phyloP scores from a whole-genome alignment of 208 protist genomes.

The Trichomonas gallinae region DNA sequence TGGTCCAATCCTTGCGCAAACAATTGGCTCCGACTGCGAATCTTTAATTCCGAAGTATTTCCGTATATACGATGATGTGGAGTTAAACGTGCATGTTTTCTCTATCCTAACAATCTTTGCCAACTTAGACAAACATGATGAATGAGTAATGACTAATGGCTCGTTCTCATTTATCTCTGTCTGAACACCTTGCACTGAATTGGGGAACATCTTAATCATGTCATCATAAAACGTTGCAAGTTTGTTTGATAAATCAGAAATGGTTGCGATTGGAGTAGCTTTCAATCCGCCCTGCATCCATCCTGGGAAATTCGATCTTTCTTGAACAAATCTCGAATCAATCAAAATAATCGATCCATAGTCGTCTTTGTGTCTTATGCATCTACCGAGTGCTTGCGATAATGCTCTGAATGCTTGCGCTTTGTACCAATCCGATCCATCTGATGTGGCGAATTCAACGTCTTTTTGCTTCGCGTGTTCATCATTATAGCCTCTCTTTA shows the following conservation, averaged over 20 bases:
- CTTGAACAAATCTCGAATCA: conserved; percentile 31
- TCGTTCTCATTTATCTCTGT: background rate
- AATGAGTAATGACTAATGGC: background rate
- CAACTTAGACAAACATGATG: background rate
- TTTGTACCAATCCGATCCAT: conserved; percentile 36
- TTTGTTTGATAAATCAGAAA: background rate
- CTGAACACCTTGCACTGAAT: background rate
- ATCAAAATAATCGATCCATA: conserved; percentile 40
- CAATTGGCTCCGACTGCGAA: background rate
- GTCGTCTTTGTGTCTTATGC: conserved; percentile 40
- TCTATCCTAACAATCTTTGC: background rate
- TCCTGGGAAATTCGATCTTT: background rate
- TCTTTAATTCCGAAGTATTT: background rate
- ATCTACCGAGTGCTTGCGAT: conserved; percentile 41
- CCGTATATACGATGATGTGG: background rate
- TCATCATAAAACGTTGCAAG: background rate
- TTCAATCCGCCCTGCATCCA: background rate
- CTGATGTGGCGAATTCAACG: background rate
- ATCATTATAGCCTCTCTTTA: background rate
- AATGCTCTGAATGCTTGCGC: conserved; percentile 33
- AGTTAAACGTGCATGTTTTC: background rate
- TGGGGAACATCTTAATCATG: background rate
- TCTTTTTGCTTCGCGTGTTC: background rate
- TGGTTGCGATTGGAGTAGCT: background rate
- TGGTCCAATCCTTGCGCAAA: background rate